phyloP scores from a whole-genome alignment of 345 rosid genomes.

The Boechera retrofracta region DNA sequence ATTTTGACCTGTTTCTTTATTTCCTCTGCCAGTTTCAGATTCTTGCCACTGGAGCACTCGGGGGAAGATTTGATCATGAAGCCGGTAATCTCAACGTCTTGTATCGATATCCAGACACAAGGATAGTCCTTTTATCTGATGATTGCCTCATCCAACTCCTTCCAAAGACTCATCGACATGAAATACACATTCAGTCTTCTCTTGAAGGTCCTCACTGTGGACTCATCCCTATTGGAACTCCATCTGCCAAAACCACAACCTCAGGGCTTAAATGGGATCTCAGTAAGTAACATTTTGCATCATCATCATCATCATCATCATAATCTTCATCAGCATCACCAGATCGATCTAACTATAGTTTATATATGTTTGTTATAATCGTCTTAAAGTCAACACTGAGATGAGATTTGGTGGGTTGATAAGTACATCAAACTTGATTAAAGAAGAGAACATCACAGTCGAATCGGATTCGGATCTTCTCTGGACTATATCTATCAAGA shows the following conservation, averaged over 20 bases:
- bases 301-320: background rate
- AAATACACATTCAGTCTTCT: conserved; percentile 62
- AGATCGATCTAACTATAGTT: conserved; percentile 10
- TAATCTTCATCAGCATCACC: background rate
- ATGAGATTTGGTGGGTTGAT: conserved; percentile 85
- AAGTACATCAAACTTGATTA: conserved; percentile 79
- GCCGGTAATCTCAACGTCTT: conserved; percentile 85
- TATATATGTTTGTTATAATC: conserved; percentile 1
- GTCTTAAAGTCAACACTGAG: conserved; percentile 57
- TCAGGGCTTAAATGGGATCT: conserved; percentile 94
- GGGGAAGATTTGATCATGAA: conserved; percentile 97
- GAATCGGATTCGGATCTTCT: conserved; percentile 82
- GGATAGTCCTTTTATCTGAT: conserved; percentile 73
- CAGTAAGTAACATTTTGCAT: conserved; percentile 54
- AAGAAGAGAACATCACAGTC: conserved; percentile 67
- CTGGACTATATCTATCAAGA: conserved; percentile 90
- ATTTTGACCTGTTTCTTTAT: background rate
- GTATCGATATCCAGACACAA: conserved; percentile 57
- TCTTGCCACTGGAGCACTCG: conserved; percentile 94
- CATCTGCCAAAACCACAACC: conserved; percentile 73
- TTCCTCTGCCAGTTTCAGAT: conserved; percentile 62
- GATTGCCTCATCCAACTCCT: conserved; percentile 84
- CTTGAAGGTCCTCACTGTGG: conserved; percentile 92
- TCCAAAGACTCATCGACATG: conserved; percentile 69
- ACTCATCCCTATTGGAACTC: conserved; percentile 79